A percentile compares a stretch with the other conserved stretches of the same genome.
phyloP scores from a whole-genome alignment of 176 grass and related monocot species.

The Aechmea fasciata region DNA sequence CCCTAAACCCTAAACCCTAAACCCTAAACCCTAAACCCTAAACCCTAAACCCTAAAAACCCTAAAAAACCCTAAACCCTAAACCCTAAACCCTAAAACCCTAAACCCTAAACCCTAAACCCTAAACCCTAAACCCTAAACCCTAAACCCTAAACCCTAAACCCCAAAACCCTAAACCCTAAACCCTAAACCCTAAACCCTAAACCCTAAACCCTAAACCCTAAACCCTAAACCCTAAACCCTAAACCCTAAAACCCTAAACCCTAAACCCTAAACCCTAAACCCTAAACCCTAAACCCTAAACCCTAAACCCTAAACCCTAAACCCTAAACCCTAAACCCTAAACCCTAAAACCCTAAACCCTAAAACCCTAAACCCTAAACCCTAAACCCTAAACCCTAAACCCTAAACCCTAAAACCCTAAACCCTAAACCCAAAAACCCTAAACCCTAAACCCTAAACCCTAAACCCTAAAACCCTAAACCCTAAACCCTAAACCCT shows the following conservation, averaged over 20 bases:
- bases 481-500: not conserved
- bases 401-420: constrained; percentile 10
- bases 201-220: constrained; percentile 13
- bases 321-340: constrained; percentile 16
- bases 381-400: constrained; percentile 5
- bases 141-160: constrained; percentile 12
- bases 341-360: constrained; percentile 12
- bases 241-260: constrained; percentile 1
- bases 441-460: constrained; percentile 9
- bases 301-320: constrained; percentile 8
- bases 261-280: constrained; percentile 6
- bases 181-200: constrained; percentile 15
- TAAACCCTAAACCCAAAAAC: not conserved
- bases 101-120: constrained; percentile 7
- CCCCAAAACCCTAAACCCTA: not conserved
- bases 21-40: no score
- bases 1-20: no score
- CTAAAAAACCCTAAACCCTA: no score
- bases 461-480: constrained; percentile 9
- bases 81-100: not conserved
- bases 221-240: constrained; percentile 15
- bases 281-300: constrained; percentile 4
- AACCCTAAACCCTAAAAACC: no score
- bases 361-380: constrained; percentile 5
- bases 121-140: constrained; percentile 15